Evolutionary conservation across 805 yeast species (phyloP).

Genomic region (Nakazawaea laoshanensis): DNA sequence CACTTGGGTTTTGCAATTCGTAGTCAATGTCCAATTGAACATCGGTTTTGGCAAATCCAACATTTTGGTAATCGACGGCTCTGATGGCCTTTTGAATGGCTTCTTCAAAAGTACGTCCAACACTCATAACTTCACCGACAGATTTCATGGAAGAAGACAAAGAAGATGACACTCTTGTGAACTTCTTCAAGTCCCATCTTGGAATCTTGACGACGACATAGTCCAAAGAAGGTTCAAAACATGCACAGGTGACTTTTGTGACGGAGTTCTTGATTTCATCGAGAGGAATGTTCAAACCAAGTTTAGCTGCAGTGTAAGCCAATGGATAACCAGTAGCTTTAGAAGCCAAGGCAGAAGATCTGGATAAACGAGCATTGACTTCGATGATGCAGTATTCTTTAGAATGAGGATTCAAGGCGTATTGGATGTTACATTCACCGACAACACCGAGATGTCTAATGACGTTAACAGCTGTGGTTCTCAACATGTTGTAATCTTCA

Average conservation of each 20-base stretch:
- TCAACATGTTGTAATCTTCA: constrained; percentile 94
- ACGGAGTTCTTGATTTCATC: constrained; percentile 90
- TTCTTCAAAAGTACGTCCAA: constrained; percentile 96
- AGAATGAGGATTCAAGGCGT: constrained; percentile 88
- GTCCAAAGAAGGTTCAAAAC: constrained; percentile 96
- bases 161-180: constrained; percentile 82
- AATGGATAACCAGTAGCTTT: constrained; percentile 98
- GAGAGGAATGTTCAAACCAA: constrained; percentile 87
- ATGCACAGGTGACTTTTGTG: constrained; percentile 88
- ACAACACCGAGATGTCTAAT: constrained; percentile 97
- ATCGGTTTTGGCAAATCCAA: constrained; percentile 82
- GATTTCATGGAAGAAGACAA: constrained; percentile 95
- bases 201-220: constrained; percentile 97
- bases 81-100: constrained; percentile 97
- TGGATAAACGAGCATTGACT: constrained; percentile 94
- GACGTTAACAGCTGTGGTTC: constrained; percentile 95
- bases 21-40: constrained; percentile 85
- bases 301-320: constrained; percentile 96
- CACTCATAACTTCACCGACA: constrained; percentile 98
- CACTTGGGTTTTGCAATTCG: constrained; percentile 95
- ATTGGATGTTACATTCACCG: constrained; percentile 98
- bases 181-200: constrained; percentile 96
- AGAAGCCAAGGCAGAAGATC: constrained; percentile 98
- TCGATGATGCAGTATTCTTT: constrained; percentile 96
- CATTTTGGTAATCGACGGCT: constrained; percentile 90